Percentiles rank a stretch among this genome's conserved stretches.
These are phyloP conservation scores for Stemphylium vesicarium DNA, from an alignment of 2,329 filamentous ascomycete species.

Conservation along the genomic window DNA sequence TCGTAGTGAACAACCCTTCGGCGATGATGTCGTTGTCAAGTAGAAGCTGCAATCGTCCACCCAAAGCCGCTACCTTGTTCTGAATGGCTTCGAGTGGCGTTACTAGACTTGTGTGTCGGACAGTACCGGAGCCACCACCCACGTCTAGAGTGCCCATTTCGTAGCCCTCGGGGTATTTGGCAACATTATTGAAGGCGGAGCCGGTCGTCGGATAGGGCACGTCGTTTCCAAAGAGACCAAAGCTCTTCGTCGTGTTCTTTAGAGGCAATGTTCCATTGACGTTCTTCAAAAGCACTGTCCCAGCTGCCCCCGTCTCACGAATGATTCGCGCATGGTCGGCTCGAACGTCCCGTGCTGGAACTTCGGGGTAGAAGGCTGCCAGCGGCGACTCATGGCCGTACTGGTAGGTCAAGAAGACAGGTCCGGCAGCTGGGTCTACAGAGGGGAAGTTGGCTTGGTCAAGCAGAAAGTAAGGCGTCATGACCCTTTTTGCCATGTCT, in stretches of 20 bases:
- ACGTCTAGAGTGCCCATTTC: conserved; percentile 53
- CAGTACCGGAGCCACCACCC: conserved; percentile 53
- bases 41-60: conserved; percentile 55
- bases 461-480: conserved; percentile 55
- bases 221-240: conserved; percentile 58
- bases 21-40: conserved; percentile 48
- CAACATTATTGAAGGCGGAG: conserved; percentile 7
- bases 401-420: no score
- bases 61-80: conserved; percentile 26
- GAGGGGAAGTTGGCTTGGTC: conserved; percentile 48
- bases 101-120: conserved; percentile 48
- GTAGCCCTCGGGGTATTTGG: conserved; percentile 25
- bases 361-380: conserved; percentile 7
- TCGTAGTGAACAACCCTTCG: conserved; percentile 25
- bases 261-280: conserved; percentile 57
- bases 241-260: conserved; percentile 53
- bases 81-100: conserved; percentile 53
- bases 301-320: conserved; percentile 50
- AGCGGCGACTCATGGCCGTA: conserved; percentile 43
- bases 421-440: conserved; percentile 33
- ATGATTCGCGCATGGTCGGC: conserved; percentile 48
- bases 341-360: conserved; percentile 47
- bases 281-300: conserved; percentile 58
- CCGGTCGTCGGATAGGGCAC: conserved; percentile 58
- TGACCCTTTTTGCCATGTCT: conserved; percentile 55